These are phyloP conservation scores for Sicyos baderoa DNA, from an alignment of 306 rosid genomes.

Conservation along the genomic window DNA sequence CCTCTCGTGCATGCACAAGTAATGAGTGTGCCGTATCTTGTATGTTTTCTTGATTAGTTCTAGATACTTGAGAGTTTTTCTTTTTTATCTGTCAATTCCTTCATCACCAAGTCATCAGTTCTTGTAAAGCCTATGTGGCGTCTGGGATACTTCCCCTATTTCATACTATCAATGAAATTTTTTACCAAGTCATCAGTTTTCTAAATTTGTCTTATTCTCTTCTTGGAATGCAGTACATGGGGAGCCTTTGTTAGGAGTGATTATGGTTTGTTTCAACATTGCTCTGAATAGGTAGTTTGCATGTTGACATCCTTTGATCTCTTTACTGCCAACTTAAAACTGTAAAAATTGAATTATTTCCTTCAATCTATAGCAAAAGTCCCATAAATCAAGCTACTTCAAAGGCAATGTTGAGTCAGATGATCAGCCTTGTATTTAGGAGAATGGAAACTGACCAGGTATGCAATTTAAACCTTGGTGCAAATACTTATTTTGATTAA, in stretches of 20 bases:
- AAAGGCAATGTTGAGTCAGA: conserved; percentile 99
- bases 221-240: conserved; percentile 70
- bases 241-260: conserved; percentile 86
- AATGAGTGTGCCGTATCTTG: neutral
- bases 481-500: conserved; percentile 18
- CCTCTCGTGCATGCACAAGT: neutral
- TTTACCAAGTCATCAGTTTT: conserved; percentile 9
- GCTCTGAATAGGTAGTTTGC: conserved; percentile 88
- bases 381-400: conserved; percentile 98
- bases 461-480: conserved; percentile 25
- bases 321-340: conserved; percentile 19
- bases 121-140: too few species aligned
- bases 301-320: conserved; percentile 19
- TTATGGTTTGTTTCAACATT: conserved; percentile 95
- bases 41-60: neutral
- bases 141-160: too few species aligned
- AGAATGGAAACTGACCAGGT: conserved; percentile 96
- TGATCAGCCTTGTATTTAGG: conserved; percentile 81
- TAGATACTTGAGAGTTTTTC: neutral
- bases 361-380: conserved; percentile 73
- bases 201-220: conserved; percentile 12
- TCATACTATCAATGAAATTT: too few species aligned
- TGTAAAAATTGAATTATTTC: conserved; percentile 18
- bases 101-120: neutral
- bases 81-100: conserved; percentile 1